Base-by-base conservation (phyloP, 1,139 yeast genomes). In the Magnusiomyces tetraspermus region DNA sequence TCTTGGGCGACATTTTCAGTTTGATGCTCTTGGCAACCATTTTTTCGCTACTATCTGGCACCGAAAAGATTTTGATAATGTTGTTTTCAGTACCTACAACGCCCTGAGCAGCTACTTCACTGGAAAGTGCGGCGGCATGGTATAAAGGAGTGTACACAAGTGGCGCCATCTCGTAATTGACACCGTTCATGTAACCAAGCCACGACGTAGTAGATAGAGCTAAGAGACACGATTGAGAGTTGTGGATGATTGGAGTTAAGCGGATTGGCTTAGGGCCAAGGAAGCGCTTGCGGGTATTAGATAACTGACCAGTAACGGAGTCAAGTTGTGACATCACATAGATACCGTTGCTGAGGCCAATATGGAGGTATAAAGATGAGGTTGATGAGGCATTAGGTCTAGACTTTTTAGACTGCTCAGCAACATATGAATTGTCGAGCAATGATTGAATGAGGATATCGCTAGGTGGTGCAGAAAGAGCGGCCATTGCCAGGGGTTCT, bases 311-410 rank as follows among this genome's bases (percentile, higher is more conserved):
- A 2, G 83, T 73, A 2, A 72, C 63, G 0, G 68, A 66, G 60
- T 85, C 87, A 33, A 88, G 61, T 6, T 71, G 71, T 0, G 88
- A 78, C 31, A 83, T 72, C 2, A 83, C 82, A 67, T 85, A 87
- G 0, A 89, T 79, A 36, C 98, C 98, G 65, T 82, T 87, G 26
- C 73, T 77, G 74, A 90, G 74, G 1, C 97, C 97, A 50, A 88
- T 77, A 66, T 89, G 95, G 6, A 86, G 75, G 53, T 68, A 71
- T 3, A 70, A 59, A 3, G 61, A 57, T 17, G 52, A 53, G 4
- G 55, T 28, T 24, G 53, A 21, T 8, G 36, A 30, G 2, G 31
- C 19, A 22, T 22, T 28, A 2, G 19, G 15, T 30, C 28, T 43
- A 26, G 46, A 43, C 22, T 28, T 43, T 31, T 38, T 47, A 17